Evolutionary conservation across 2,329 filamentous ascomycete genomes (phyloP).

Genomic region (Uncinocarpus reesii): DNA sequence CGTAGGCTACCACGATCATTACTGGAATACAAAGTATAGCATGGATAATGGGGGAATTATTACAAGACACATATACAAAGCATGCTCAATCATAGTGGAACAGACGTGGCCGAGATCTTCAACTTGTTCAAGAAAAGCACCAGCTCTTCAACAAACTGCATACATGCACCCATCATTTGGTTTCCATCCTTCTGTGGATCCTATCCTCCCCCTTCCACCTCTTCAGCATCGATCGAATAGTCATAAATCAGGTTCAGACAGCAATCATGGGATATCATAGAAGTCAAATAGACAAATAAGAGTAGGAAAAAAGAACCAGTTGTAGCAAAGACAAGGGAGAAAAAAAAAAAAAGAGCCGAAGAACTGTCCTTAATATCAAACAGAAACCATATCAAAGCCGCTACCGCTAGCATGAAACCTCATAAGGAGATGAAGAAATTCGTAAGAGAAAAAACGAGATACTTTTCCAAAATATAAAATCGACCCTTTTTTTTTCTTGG

Average conservation of each 20-base stretch:
- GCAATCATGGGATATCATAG: neutral
- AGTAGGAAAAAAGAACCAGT: neutral
- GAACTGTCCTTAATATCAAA: no score
- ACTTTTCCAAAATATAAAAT: neutral
- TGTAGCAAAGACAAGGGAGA: constrained; percentile 8
- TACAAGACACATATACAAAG: neutral
- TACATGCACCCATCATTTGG: no score
- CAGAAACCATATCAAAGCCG: no score
- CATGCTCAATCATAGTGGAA: neutral
- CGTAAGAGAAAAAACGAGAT: neutral
- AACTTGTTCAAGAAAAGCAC: no score
- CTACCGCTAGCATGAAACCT: neutral
- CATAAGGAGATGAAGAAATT: constrained; percentile 2
- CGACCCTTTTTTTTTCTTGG: neutral
- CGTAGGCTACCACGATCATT: neutral
- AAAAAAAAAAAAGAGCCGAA: neutral
- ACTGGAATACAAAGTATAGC: no score
- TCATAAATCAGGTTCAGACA: no score
- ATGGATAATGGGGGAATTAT: no score
- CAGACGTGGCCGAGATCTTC: no score
- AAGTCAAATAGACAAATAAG: neutral
- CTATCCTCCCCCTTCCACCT: no score
- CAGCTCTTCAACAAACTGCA: no score
- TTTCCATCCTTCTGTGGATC: no score
- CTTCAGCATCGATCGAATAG: no score